Conservation (phyloP, 1,284 basidiomycete genomes). For the Sanghuangporus weigelae region DNA sequence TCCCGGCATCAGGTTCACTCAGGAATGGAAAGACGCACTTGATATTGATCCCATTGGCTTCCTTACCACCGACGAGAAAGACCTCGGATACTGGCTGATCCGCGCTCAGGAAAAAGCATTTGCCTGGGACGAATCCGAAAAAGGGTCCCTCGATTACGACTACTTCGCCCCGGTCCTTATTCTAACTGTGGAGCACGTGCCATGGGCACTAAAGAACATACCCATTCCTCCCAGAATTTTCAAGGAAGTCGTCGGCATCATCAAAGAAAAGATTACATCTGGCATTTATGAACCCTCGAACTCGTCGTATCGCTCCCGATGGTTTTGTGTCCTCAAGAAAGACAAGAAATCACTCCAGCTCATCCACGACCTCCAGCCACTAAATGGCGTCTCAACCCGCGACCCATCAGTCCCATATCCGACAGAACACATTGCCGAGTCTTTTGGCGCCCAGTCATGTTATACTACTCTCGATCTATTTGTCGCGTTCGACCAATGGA, state of each 20-base stretch:
- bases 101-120: background rate
- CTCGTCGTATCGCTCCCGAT: slow-evolving; percentile 32
- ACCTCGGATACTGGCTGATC: background rate
- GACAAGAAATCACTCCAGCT: too few species aligned
- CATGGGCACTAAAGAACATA: too few species aligned
- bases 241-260: background rate
- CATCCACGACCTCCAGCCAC: slow-evolving; percentile 27
- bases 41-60: too few species aligned
- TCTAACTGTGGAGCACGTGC: too few species aligned
- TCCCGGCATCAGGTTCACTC: too few species aligned
- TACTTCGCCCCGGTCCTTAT: background rate
- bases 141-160: background rate
- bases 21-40: too few species aligned
- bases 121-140: background rate
- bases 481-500: too few species aligned
- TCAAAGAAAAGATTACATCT: background rate
- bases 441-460: slow-evolving; percentile 26
- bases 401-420: slow-evolving; percentile 30
- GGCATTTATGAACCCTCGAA: slow-evolving; percentile 23
- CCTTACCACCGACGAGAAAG: too few species aligned
- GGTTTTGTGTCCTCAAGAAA: slow-evolving; percentile 37
- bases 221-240: background rate
- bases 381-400: slow-evolving; percentile 23
- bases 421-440: slow-evolving; percentile 31
- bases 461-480: slow-evolving; percentile 31